These are phyloP conservation scores for Pyricularia sp. DNA, from an alignment of 2,329 filamentous ascomycete genomes.

Conservation along the genomic window DNA sequence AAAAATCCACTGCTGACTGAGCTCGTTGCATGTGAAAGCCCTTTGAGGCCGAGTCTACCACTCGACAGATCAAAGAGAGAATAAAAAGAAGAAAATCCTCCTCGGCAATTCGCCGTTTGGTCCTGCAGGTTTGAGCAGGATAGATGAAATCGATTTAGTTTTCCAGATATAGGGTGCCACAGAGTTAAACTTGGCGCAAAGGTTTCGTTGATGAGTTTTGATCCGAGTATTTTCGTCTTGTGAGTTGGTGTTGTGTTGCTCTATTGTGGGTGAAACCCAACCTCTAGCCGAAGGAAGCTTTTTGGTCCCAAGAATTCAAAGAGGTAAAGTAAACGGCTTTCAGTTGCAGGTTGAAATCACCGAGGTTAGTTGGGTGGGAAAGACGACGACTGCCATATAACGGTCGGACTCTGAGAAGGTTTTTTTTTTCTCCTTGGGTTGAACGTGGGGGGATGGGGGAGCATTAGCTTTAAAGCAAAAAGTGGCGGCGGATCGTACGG, in stretches of 20 bases:
- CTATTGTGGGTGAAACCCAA: background rate
- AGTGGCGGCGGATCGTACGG: background rate
- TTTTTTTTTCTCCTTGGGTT: background rate
- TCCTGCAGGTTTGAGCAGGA: background rate
- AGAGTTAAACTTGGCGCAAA: background rate
- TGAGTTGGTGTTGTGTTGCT: background rate
- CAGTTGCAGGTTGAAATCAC: background rate
- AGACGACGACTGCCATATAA: background rate
- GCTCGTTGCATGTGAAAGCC: conserved; percentile 65
- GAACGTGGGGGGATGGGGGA: conserved; percentile 4
- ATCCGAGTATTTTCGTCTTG: background rate
- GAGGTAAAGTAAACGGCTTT: background rate
- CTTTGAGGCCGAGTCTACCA: conserved; percentile 8
- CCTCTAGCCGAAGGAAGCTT: background rate
- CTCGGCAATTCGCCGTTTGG: background rate
- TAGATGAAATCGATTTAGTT: background rate
- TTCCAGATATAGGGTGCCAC: background rate
- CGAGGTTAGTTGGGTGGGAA: background rate
- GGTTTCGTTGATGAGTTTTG: background rate
- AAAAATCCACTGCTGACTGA: conserved; percentile 65
- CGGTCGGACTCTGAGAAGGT: background rate
- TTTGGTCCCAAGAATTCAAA: background rate
- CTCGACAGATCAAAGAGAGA: background rate
- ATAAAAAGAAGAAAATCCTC: background rate
- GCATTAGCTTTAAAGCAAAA: background rate